Percentiles rank a stretch among this genome's conserved stretches.
Evolutionary conservation across 257 asterid species (phyloP).

Genomic region (Penstemon eatonii): DNA sequence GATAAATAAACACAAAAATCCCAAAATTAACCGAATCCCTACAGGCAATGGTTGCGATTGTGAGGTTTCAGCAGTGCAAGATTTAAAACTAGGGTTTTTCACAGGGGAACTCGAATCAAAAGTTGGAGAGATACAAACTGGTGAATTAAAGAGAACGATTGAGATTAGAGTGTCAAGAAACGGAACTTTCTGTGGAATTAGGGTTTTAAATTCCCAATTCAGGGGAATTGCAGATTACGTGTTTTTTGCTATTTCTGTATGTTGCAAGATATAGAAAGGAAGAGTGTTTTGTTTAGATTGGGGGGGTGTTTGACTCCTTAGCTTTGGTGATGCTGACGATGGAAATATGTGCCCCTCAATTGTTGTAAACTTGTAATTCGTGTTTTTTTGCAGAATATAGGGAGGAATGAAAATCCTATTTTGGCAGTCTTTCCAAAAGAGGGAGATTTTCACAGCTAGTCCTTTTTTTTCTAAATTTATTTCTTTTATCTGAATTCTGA

Average conservation of each 20-base stretch:
- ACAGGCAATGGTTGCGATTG: constrained; percentile 32
- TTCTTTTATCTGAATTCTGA: too few species aligned
- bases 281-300: constrained; percentile 20
- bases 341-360: neutral
- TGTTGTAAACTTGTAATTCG: neutral
- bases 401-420: too few species aligned
- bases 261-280: constrained; percentile 38
- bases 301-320: constrained; percentile 30
- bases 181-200: constrained; percentile 25
- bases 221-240: constrained; percentile 42
- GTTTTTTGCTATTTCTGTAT: constrained; percentile 37
- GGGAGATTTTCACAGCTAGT: neutral
- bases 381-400: neutral
- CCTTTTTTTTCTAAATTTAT: too few species aligned
- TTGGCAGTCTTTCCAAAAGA: neutral
- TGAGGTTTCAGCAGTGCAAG: constrained; percentile 29
- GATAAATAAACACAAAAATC: constrained; percentile 28
- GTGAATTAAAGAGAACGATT: constrained; percentile 18
- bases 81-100: constrained; percentile 55
- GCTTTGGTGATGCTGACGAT: constrained; percentile 30
- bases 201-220: constrained; percentile 50
- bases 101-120: constrained; percentile 33
- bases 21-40: constrained; percentile 27
- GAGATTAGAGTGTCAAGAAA: constrained; percentile 29
- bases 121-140: constrained; percentile 25